Evolutionary conservation across 1,284 basidiomycete genomes (phyloP), one percentile per base, ranked within the genome.

Genomic region (Ceratobasidium sp.): DNA sequence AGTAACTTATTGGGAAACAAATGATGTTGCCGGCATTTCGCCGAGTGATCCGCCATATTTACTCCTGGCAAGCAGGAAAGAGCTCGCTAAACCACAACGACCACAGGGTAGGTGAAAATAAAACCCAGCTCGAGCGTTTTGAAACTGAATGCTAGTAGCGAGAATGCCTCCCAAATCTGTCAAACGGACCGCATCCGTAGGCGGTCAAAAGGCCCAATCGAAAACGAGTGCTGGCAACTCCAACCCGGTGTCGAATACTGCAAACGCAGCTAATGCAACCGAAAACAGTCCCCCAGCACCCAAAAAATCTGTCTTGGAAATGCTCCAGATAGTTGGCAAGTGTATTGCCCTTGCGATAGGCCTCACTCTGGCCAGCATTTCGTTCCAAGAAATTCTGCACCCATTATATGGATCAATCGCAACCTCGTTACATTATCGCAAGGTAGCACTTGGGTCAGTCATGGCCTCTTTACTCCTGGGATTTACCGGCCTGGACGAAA

Each of bases 361-460:
- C 7, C 75, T 85, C n/a, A 86, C 87, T 3, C 79, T 88, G 35
- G 77, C 82, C 40, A 77, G 84, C 10, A 86, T 84, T 74, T 76
- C 80, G 3, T 87, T 88, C 75, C 79, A 83, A 75, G 84, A 85
- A 22, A 79, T 82, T 31, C 76, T 89, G 17, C 78, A 82, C 60
- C 87, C 87, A 0, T 76, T 88, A 4, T 90, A 88, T 77, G 87
- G 83, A 32, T 79, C 82, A 2, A 80, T 81, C 2, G 82, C 86
- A 0, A 83, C 84, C 0, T 79, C 79, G 1, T 78, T 80, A 45
- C 78, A 83, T 27, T 78, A 88, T 55, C 79, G 81, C 70, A 80
- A 82, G 73, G 84, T 27, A 75, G 84, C 12, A 77, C 83, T 73
- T 76, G 56, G 47, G n/a, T 52, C 42, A 75, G 29, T 78, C 82